phyloP scores from a whole-genome alignment of 2,329 filamentous ascomycete species.

The Teratosphaeriaceae sp. region DNA sequence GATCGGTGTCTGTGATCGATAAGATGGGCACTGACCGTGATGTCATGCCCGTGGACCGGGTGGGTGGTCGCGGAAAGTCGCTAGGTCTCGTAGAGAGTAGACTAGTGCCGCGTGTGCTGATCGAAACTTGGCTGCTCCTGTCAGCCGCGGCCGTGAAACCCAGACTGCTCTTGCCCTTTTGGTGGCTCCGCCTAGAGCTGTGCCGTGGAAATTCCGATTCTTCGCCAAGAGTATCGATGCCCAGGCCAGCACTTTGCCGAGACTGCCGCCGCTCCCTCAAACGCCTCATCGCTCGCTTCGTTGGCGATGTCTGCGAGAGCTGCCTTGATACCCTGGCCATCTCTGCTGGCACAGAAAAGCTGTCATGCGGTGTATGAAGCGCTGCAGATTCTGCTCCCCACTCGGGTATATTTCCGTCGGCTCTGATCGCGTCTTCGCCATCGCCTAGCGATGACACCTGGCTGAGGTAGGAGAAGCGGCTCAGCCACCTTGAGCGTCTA shows the following conservation, averaged over 20 bases:
- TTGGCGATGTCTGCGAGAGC: conserved; percentile 23
- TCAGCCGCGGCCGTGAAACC: conserved; percentile 23
- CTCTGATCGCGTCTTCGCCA: conserved; percentile 32
- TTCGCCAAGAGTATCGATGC: conserved; percentile 17
- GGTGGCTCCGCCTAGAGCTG: conserved; percentile 17
- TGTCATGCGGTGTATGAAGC: conserved; percentile 35
- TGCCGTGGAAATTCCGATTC: conserved; percentile 27
- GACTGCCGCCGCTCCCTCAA: conserved; percentile 26
- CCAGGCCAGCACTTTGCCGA: conserved; percentile 18
- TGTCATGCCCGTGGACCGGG: conserved; percentile 14
- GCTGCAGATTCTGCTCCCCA: conserved; percentile 31
- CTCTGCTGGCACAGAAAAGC: conserved; percentile 38
- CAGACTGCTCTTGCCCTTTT: conserved; percentile 17
- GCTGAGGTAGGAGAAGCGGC: conserved; percentile 30
- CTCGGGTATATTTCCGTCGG: conserved; percentile 33
- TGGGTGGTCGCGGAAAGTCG: conserved; percentile 31
- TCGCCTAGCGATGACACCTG: conserved; percentile 32
- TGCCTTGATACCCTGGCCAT: conserved; percentile 31
- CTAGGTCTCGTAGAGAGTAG: conserved; percentile 33
- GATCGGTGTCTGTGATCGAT: conserved; percentile 22
- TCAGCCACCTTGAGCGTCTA: conserved; percentile 22
- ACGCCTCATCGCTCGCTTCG: conserved; percentile 24
- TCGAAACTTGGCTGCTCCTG: conserved; percentile 31
- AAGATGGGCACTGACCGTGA: conserved; percentile 20
- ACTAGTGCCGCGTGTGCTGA: conserved; percentile 34